Percentiles rank a stretch among this genome's conserved stretches.
Conservation (phyloP, 805 yeast species). For the Teunomyces aglyptinius region DNA sequence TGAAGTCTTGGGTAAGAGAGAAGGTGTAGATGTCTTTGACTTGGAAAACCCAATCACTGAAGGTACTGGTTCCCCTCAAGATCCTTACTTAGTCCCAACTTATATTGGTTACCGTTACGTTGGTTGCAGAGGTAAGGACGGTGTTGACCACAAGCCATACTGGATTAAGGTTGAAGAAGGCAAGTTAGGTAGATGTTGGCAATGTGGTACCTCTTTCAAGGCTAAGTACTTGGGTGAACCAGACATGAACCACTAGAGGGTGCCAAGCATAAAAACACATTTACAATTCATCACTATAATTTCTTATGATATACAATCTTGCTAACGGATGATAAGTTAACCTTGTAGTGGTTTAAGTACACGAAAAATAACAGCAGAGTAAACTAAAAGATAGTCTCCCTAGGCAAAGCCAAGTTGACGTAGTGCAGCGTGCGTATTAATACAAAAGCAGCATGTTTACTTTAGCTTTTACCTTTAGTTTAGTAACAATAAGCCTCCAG, state of each 20-base stretch:
- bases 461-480: too few relatives aligned
- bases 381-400: not conserved
- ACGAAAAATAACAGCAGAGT: not conserved
- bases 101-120: constrained; percentile 92
- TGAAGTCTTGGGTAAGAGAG: constrained; percentile 88
- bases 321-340: not conserved
- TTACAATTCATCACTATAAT: constrained; percentile 3
- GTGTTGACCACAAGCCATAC: constrained; percentile 86
- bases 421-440: too few relatives aligned
- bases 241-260: constrained; percentile 53
- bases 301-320: constrained; percentile 3
- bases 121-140: constrained; percentile 91
- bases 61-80: constrained; percentile 85
- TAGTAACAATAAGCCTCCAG: too few relatives aligned
- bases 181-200: constrained; percentile 94
- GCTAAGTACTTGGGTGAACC: constrained; percentile 85
- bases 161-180: constrained; percentile 89
- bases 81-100: constrained; percentile 87
- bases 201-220: constrained; percentile 94
- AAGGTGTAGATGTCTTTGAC: constrained; percentile 94
- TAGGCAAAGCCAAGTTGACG: not conserved
- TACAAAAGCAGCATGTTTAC: too few relatives aligned
- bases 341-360: not conserved
- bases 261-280: constrained; percentile 3
- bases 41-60: constrained; percentile 81